Evolutionary conservation across 495 filamentous ascomycete species (phyloP).

Genomic region (Lasiosphaeria ovina): DNA sequence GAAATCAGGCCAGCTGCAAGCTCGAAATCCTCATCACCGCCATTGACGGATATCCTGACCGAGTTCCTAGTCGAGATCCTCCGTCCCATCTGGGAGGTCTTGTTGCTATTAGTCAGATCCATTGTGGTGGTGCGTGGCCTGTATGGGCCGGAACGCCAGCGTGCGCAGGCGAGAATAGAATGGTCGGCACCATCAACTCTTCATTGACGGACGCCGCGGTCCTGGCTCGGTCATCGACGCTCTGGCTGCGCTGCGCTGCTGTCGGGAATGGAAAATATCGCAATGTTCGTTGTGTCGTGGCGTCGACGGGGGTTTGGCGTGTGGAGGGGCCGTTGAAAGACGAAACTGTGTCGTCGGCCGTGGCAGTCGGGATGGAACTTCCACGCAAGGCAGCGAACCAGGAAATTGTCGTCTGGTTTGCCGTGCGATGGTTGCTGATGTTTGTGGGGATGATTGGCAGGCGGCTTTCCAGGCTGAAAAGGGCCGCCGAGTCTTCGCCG

Average conservation of each 20-base stretch:
- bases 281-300: constrained; percentile 2
- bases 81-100: constrained; percentile 35
- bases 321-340: neutral
- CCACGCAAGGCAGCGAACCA: neutral
- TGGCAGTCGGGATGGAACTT: neutral
- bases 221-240: constrained; percentile 27
- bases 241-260: neutral
- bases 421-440: constrained; percentile 4
- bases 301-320: neutral
- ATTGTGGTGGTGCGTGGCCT: constrained; percentile 26
- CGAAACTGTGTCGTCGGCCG: neutral
- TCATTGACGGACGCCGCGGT: constrained; percentile 21
- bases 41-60: constrained; percentile 26
- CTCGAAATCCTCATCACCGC: constrained; percentile 25
- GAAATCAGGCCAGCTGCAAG: constrained; percentile 25
- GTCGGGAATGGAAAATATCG: neutral
- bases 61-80: constrained; percentile 37
- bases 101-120: constrained; percentile 31
- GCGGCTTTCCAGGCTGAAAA: constrained; percentile 18
- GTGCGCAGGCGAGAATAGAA: neutral
- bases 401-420: neutral
- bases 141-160: constrained; percentile 13
- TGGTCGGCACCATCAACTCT: constrained; percentile 29
- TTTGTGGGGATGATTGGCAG: constrained; percentile 8
- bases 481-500: neutral